Base-by-base conservation (phyloP, 1,139 yeast genomes). In the Diutina scorzettiae region DNA sequence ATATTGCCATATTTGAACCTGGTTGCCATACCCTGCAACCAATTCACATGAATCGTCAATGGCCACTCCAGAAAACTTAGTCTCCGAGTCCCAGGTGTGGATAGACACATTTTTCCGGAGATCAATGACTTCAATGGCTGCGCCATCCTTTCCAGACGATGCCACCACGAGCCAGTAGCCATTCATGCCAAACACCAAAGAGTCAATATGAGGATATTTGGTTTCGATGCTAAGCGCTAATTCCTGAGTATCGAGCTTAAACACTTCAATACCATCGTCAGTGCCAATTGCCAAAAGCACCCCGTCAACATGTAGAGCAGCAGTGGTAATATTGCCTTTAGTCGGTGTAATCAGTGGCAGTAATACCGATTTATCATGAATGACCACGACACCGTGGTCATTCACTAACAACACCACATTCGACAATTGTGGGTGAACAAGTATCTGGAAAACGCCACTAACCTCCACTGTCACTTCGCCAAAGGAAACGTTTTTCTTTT, bases 281-380 rank as follows among this genome's bases (percentile, higher is more conserved):
- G 61, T 56, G 0, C 78, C 79, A 11, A 73, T 53, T 0, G 78
- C 82, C 4, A 78, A 51, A 18, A 81, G 57, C 3, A 71, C 69
- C 12, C 91, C 91, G 55, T 81, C 91, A 3, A 75, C 75, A 51
- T 81, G 91, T 24, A 81, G 60, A 30, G 59, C 71, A 19, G 66
- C 69, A 3, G 64, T 49, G 1, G 57, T 50, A 21, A 59, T 52
- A 5, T 12, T 2, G 7, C 29, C 39, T 4, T 17, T 16, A 16
- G 19, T 21, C 12, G 18, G n/a, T 14, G n/a, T n/a, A 7, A n/a
- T 14, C 6, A n/a, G 14, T 4, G 23, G 18, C 3, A 28, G 17
- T 16, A 34, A 14, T 19, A 23, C 25, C 16, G 21, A 14, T 11
- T 23, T 11, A 1, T 34, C 14, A 20, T 34, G 23, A 7, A 34